Conservation (phyloP, 2,329 filamentous ascomycete species). For the Ophiostoma pallidulum region DNA sequence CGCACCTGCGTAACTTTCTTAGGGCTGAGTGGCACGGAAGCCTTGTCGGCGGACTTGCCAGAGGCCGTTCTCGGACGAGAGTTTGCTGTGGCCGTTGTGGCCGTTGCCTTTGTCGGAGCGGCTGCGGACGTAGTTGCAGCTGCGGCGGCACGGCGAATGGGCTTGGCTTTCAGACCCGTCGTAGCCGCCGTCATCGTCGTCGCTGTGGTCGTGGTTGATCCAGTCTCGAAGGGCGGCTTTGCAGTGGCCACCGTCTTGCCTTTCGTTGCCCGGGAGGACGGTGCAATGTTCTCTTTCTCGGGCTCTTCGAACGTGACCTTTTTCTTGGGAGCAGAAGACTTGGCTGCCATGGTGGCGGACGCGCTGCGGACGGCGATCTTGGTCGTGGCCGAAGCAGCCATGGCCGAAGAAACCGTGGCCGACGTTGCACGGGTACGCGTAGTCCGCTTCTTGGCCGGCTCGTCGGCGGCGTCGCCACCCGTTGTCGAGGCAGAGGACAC, state of each 20-base stretch:
- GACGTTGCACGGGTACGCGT: slow-evolving; percentile 24
- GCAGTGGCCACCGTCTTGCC: slow-evolving; percentile 10
- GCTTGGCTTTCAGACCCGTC: slow-evolving; percentile 27
- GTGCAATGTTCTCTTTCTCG: slow-evolving; percentile 54
- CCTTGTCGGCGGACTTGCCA: slow-evolving; percentile 20
- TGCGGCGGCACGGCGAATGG: slow-evolving; percentile 12
- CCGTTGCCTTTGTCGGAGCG: background rate
- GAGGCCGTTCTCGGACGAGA: slow-evolving; percentile 7
- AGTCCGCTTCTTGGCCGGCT: slow-evolving; percentile 27
- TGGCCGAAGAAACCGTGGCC: slow-evolving; percentile 5
- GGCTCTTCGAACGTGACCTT: slow-evolving; percentile 54
- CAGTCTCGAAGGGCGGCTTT: slow-evolving; percentile 21
- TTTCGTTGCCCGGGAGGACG: slow-evolving; percentile 25
- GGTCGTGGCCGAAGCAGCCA: slow-evolving; percentile 27
- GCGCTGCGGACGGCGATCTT: slow-evolving; percentile 29
- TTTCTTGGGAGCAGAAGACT: slow-evolving; percentile 39
- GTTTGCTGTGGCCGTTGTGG: background rate
- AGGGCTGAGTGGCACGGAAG: slow-evolving; percentile 46
- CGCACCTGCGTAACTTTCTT: slow-evolving; percentile 54
- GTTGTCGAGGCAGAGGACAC: background rate
- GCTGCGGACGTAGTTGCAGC: slow-evolving; percentile 16
- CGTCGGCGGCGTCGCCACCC: slow-evolving; percentile 14
- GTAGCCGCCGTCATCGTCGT: slow-evolving; percentile 10
- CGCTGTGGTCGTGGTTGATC: slow-evolving; percentile 16
- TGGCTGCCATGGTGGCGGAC: slow-evolving; percentile 18